phyloP scores from a whole-genome alignment of 2,329 filamentous ascomycete genomes.

The Colletotrichum truncatum region DNA sequence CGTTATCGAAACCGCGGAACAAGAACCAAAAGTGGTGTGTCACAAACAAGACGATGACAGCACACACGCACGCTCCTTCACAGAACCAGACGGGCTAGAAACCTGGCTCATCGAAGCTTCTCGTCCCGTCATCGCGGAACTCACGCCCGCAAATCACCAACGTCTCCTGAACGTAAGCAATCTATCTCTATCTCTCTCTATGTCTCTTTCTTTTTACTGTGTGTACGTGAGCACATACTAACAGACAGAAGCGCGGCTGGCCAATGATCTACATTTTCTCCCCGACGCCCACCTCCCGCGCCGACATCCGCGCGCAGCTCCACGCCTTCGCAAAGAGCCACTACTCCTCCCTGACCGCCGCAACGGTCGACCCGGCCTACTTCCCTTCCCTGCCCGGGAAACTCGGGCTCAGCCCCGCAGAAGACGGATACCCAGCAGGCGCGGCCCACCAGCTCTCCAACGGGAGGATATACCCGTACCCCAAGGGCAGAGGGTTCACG shows the following conservation, averaged over 20 bases:
- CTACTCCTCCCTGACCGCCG: slow-evolving; percentile 44
- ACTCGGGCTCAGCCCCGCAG: slow-evolving; percentile 39
- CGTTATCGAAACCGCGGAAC: slow-evolving; percentile 30
- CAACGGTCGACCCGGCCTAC: slow-evolving; percentile 44
- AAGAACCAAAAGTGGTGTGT: slow-evolving; percentile 38
- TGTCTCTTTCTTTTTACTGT: not conserved
- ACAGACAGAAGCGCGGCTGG: slow-evolving; percentile 38
- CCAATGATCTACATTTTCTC: slow-evolving; percentile 50
- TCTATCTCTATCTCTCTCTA: no score
- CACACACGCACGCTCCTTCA: slow-evolving; percentile 30
- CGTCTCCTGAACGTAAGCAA: slow-evolving; percentile 44
- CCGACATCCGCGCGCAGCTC: slow-evolving; percentile 39
- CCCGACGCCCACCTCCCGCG: slow-evolving; percentile 37
- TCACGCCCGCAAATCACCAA: slow-evolving; percentile 42
- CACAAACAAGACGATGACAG: slow-evolving; percentile 41
- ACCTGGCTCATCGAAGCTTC: slow-evolving; percentile 38
- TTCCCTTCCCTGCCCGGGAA: slow-evolving; percentile 44
- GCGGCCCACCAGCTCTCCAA: slow-evolving; percentile 47
- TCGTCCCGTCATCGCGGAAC: slow-evolving; percentile 42
- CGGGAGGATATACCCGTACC: slow-evolving; percentile 45
- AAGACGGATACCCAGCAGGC: slow-evolving; percentile 38
- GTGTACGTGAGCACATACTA: not conserved
- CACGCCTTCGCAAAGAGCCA: slow-evolving; percentile 42
- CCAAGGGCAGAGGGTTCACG: slow-evolving; percentile 39
- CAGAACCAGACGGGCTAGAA: slow-evolving; percentile 35